Evolutionary conservation across 2,329 filamentous ascomycete genomes (phyloP).

Genomic region (Fusarium veterinarium): DNA sequence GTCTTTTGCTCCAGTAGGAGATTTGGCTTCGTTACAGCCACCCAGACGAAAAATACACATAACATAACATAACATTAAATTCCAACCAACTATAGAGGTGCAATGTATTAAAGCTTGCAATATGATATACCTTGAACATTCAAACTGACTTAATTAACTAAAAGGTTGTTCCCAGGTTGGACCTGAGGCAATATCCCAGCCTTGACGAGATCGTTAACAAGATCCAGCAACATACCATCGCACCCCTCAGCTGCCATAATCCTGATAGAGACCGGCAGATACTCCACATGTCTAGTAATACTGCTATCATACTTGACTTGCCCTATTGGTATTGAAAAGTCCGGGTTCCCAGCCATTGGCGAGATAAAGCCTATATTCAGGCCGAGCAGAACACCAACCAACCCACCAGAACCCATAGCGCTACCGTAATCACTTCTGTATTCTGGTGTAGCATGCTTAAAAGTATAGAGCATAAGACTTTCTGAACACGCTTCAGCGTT

Average conservation of each 20-base stretch:
- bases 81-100: no score
- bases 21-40: no score
- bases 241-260: neutral
- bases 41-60: no score
- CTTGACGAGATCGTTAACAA: neutral
- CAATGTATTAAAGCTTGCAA: no score
- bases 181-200: neutral
- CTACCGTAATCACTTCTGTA: neutral
- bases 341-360: neutral
- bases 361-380: neutral
- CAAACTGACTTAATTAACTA: neutral
- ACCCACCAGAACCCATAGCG: neutral
- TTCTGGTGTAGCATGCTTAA: neutral
- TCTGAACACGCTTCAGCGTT: neutral
- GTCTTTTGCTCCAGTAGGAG: no score
- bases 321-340: neutral
- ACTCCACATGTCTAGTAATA: neutral
- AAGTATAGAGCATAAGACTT: neutral
- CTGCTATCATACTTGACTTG: neutral
- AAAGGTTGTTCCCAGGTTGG: neutral
- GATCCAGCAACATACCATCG: neutral
- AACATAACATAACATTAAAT: no score
- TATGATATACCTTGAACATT: no score
- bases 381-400: neutral
- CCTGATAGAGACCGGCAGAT: neutral